Percentiles rank a stretch among this genome's conserved stretches.
Conservation (phyloP, 2,329 filamentous ascomycete genomes). For the Colletotrichum somersetense region DNA sequence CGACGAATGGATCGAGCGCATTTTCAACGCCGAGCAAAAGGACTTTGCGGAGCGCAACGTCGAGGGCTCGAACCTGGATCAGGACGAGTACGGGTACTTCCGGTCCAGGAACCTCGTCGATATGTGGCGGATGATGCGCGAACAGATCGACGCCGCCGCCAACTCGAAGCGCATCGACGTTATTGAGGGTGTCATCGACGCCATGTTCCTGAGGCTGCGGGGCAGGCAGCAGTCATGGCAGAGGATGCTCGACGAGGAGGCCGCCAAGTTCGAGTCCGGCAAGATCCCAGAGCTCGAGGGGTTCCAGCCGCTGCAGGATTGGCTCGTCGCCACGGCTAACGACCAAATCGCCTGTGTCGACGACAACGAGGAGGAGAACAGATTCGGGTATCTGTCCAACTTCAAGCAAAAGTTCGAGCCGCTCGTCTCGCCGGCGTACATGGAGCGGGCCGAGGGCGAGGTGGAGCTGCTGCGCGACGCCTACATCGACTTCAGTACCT, state of each 20-base stretch:
- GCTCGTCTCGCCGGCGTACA: slow-evolving; percentile 83
- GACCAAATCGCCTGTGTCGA: slow-evolving; percentile 99
- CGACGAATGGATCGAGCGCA: slow-evolving; percentile 97
- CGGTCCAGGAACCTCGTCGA: slow-evolving; percentile 92
- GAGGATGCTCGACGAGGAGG: slow-evolving; percentile 88
- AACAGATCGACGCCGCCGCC: slow-evolving; percentile 88
- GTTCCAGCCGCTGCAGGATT: slow-evolving; percentile 89
- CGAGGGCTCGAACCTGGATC: slow-evolving; percentile 82
- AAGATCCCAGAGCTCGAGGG: slow-evolving; percentile 69
- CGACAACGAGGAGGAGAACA: slow-evolving; percentile 82
- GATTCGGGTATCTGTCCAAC: slow-evolving; percentile 84
- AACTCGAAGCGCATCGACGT: slow-evolving; percentile 91
- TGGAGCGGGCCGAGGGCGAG: slow-evolving; percentile 79
- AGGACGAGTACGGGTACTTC: slow-evolving; percentile 90
- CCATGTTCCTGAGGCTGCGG: slow-evolving; percentile 92
- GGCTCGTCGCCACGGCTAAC: slow-evolving; percentile 96
- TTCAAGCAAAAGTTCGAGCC: slow-evolving; percentile 88
- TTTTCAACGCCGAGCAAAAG: slow-evolving; percentile 84
- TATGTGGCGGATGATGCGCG: slow-evolving; percentile 97
- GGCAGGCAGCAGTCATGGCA: slow-evolving; percentile 88
- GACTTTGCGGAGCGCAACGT: slow-evolving; percentile 83
- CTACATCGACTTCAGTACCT: slow-evolving; percentile 94
- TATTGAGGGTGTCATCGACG: slow-evolving; percentile 93
- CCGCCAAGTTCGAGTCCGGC: slow-evolving; percentile 75
- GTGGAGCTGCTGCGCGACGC: slow-evolving; percentile 84